A percentile compares a stretch with the other conserved stretches of the same genome.
Conservation (phyloP, 352 stramenopile species). For the Phytophthora boehmeriae region DNA sequence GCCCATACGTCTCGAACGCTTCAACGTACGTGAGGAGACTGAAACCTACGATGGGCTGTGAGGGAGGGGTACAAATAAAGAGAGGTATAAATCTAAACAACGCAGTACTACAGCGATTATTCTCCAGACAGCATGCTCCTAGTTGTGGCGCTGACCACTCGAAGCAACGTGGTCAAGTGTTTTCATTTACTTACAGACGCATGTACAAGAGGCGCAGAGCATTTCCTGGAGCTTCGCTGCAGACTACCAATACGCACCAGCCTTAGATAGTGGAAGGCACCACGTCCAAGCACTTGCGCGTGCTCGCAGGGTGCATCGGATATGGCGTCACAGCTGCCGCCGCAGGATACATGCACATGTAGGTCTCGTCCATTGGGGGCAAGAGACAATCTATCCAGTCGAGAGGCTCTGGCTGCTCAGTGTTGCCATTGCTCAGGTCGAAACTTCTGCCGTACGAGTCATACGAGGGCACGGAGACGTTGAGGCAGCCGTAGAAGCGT, state of each 20-base stretch:
- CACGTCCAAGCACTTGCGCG: constrained; percentile 45
- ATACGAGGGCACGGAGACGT: constrained; percentile 8
- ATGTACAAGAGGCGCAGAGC: background rate
- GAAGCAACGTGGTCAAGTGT: too few species aligned
- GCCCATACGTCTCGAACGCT: constrained; percentile 39
- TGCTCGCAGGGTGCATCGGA: constrained; percentile 15
- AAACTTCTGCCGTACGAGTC: constrained; percentile 20
- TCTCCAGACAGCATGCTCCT: too few species aligned
- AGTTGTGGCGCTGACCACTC: too few species aligned
- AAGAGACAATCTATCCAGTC: constrained; percentile 69
- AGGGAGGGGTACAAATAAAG: background rate
- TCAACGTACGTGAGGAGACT: constrained; percentile 19
- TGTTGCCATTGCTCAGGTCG: constrained; percentile 6
- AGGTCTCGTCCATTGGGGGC: constrained; percentile 44
- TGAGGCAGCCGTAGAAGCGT: constrained; percentile 27
- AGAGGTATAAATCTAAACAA: too few species aligned
- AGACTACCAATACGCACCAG: constrained; percentile 20
- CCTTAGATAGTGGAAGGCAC: constrained; percentile 30
- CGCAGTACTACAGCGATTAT: too few species aligned
- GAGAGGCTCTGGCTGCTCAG: constrained; percentile 41
- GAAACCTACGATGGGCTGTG: constrained; percentile 16
- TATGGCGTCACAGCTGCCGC: constrained; percentile 16
- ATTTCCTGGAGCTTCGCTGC: constrained; percentile 19
- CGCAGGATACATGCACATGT: constrained; percentile 47
- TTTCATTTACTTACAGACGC: constrained; percentile 30